phyloP scores from a whole-genome alignment of 2,329 filamentous ascomycete genomes.

The Botrytis cinerea region DNA sequence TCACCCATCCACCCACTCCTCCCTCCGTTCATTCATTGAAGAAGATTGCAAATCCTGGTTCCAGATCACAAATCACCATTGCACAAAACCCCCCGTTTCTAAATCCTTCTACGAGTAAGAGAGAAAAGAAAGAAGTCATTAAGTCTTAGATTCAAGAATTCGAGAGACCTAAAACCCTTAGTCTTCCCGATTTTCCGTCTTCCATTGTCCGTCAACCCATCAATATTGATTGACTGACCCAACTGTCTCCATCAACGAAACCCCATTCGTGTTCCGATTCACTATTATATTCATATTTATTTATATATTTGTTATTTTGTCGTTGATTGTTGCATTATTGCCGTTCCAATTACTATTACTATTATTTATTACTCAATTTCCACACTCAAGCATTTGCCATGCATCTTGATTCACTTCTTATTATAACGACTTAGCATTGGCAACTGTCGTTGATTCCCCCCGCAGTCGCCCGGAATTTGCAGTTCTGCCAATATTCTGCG shows the following conservation, averaged over 20 bases:
- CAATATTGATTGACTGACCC: neutral
- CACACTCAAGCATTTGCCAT: slow-evolving; percentile 12
- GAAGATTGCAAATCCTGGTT: slow-evolving; percentile 8
- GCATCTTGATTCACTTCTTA: slow-evolving; percentile 17
- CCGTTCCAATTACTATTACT: neutral
- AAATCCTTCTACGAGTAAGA: neutral
- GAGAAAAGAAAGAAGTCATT: neutral
- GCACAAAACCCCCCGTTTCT: neutral
- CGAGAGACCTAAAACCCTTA: neutral
- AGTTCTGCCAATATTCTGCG: slow-evolving; percentile 20
- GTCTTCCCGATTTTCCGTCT: neutral
- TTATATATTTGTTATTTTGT: neutral
- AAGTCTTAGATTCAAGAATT: neutral
- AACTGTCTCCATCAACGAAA: neutral
- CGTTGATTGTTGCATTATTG: neutral
- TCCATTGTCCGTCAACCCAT: neutral
- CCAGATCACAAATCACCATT: neutral
- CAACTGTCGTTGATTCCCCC: slow-evolving; percentile 21
- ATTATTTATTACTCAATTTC: neutral
- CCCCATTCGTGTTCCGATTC: neutral
- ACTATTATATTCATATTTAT: neutral
- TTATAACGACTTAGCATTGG: slow-evolving; percentile 20
- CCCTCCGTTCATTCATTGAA: neutral
- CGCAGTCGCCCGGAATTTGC: slow-evolving; percentile 18
- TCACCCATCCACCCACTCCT: neutral